Evolutionary conservation across 352 stramenopile species (phyloP).

Genomic region (Peronospora belbahrii): DNA sequence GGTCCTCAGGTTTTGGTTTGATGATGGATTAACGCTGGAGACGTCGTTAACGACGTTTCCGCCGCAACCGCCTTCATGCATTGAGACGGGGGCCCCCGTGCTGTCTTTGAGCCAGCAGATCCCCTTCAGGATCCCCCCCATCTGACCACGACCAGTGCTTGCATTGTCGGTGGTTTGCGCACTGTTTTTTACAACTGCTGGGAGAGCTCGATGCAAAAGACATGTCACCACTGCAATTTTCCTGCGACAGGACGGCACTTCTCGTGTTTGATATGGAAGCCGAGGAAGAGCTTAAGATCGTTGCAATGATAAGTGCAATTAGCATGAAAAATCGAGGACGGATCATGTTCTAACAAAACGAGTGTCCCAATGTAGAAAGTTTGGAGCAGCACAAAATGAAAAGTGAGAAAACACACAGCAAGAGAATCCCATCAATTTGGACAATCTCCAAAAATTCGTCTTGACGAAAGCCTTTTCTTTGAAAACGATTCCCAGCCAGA

Average conservation of each 20-base stretch:
- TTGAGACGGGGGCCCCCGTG: constrained; percentile 7
- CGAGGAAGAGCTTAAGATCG: constrained; percentile 1
- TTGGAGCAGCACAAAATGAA: no score
- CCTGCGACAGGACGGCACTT: no score
- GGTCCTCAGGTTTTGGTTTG: neutral
- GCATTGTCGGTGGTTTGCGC: constrained; percentile 23
- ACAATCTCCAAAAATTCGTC: no score
- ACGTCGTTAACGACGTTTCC: constrained; percentile 40
- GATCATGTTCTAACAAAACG: no score
- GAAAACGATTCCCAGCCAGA: no score
- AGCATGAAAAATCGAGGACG: constrained; percentile 9
- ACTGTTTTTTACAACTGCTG: constrained; percentile 32
- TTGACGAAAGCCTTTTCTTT: no score
- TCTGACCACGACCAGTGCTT: constrained; percentile 39
- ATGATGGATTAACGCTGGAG: constrained; percentile 13
- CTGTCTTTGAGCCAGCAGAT: constrained; percentile 44
- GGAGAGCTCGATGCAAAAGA: no score
- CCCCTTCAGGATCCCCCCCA: constrained; percentile 31
- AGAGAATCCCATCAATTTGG: no score
- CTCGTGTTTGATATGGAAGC: no score
- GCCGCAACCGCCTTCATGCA: constrained; percentile 24
- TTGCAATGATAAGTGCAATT: neutral
- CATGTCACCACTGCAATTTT: no score
- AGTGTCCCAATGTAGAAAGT: no score
- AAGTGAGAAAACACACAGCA: no score